Percentiles rank a stretch among this genome's conserved stretches.
Evolutionary conservation across 306 rosid genomes (phyloP).

Genomic region (Glycine latifolia): DNA sequence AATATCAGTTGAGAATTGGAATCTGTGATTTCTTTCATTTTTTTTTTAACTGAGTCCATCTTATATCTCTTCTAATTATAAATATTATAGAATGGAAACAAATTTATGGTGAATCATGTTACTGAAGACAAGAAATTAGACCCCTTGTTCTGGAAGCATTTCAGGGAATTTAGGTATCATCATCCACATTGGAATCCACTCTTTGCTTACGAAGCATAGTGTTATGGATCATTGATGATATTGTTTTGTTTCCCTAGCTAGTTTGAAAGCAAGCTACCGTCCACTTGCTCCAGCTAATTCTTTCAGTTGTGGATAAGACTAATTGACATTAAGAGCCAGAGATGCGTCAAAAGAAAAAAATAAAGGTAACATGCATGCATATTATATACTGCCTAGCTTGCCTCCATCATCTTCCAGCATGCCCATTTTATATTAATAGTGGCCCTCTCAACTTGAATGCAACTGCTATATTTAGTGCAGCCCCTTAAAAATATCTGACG

Average conservation of each 20-base stretch:
- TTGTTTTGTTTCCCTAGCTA: background rate
- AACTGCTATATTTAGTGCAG: too few relatives aligned
- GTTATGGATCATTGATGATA: background rate
- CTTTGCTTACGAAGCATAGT: slow-evolving; percentile 1
- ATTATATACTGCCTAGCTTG: too few relatives aligned
- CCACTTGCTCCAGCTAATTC: slow-evolving; percentile 34
- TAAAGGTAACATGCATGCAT: too few relatives aligned
- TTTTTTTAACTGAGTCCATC: too few relatives aligned
- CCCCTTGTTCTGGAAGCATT: background rate
- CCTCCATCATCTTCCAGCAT: background rate
- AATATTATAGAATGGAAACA: background rate
- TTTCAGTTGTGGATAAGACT: slow-evolving; percentile 7
- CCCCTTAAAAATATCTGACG: too few relatives aligned
- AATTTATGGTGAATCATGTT: background rate
- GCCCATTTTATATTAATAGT: background rate
- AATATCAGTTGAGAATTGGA: too few relatives aligned
- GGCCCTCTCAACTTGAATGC: background rate
- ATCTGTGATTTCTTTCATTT: too few relatives aligned
- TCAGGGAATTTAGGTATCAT: background rate
- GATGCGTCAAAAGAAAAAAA: background rate
- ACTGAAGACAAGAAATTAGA: background rate
- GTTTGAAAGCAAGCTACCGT: slow-evolving; percentile 7
- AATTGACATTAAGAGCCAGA: background rate
- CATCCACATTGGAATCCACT: slow-evolving; percentile 13
- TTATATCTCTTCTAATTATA: too few relatives aligned